Base-by-base conservation (phyloP, 2,329 filamentous ascomycete species). In the Xylaria sp. region DNA sequence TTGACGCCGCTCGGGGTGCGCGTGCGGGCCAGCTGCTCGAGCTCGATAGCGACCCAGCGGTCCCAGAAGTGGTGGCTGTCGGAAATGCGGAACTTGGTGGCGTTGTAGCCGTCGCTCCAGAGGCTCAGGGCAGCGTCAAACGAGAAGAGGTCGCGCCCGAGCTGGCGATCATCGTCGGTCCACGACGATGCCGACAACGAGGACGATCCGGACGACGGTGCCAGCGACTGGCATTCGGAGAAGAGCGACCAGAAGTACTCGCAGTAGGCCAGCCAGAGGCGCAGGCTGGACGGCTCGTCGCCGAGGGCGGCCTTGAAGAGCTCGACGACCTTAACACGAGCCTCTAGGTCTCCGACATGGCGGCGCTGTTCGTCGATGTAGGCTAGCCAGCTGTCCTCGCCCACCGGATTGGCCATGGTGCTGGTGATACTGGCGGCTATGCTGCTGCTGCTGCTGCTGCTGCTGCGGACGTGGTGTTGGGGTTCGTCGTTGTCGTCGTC, bases 11-110 rank as follows among this genome's bases (percentile, higher is more conserved):
- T 81, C 74, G 85, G 76, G 72, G 87, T 86, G 73, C 83, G 79
- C 62, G 86, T 82, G 81, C 83, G 83, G 31, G 83, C 85, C 23
- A 94, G 85, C 72, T 92, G 87, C 72, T 92, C 88, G 78, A 91
- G 84, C 77, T 94, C 86, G 56, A 93, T 86, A 63, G 90, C 88
- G 51, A 93, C 85, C 86, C 92, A 95, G 71, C 90, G 89, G 76
- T 94, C 88, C 93, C 93, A 97, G 11, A 96, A 85, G 65, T 89
- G 80, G 77, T 94, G 90, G 76, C 93, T 95, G 78, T 94, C 92
- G 76, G 88, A 88, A 66, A 96, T 83, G 69, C 92, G 90, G 79
- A 90, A 93, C 76, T 90, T 88, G 62, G 92, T 92, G 49, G 89
- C 87, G 69, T 90, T 86, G 73, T 92, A 89, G 42, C 88, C 93